A percentile compares a stretch with the other conserved stretches of the same genome.
Evolutionary conservation across 352 stramenopile genomes (phyloP).

Genomic region (Phytophthora melonis): DNA sequence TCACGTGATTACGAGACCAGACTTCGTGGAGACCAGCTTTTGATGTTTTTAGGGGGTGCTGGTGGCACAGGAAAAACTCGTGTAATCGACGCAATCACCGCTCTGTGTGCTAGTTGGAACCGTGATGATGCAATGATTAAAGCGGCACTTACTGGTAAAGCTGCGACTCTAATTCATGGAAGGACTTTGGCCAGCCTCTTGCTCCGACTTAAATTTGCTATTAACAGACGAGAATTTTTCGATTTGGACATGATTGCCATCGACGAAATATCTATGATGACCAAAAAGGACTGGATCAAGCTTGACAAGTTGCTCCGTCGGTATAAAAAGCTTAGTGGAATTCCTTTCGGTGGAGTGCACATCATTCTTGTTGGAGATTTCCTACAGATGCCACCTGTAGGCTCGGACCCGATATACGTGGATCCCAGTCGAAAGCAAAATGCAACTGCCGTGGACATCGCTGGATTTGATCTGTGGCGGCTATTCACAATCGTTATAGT

Average conservation of each 20-base stretch:
- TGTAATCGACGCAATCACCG: not conserved
- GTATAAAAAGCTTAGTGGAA: conserved; percentile 1
- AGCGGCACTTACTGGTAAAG: conserved; percentile 6
- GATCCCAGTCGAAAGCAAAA: not conserved
- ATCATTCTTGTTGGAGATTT: conserved; percentile 3
- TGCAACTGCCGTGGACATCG: not conserved
- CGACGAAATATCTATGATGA: conserved; percentile 22
- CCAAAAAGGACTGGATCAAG: conserved; percentile 2
- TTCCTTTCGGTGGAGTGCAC: conserved; percentile 13
- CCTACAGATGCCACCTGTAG: not conserved
- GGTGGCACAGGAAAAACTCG: conserved; percentile 14
- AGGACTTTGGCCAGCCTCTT: conserved; percentile 1
- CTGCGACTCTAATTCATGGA: conserved; percentile 12
- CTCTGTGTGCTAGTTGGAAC: conserved; percentile 10
- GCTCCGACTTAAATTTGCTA: not conserved
- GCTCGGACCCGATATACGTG: not conserved
- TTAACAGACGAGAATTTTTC: not conserved
- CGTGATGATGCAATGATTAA: conserved; percentile 3
- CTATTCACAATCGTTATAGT: not conserved
- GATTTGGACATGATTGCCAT: conserved; percentile 16
- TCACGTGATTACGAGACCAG: not conserved
- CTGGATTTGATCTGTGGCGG: not conserved
- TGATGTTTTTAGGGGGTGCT: not conserved
- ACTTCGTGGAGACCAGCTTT: not conserved
- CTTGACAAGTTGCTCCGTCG: conserved; percentile 2